phyloP scores from a whole-genome alignment of 768 basidiomycete genomes.

The Lyophyllum semitale region DNA sequence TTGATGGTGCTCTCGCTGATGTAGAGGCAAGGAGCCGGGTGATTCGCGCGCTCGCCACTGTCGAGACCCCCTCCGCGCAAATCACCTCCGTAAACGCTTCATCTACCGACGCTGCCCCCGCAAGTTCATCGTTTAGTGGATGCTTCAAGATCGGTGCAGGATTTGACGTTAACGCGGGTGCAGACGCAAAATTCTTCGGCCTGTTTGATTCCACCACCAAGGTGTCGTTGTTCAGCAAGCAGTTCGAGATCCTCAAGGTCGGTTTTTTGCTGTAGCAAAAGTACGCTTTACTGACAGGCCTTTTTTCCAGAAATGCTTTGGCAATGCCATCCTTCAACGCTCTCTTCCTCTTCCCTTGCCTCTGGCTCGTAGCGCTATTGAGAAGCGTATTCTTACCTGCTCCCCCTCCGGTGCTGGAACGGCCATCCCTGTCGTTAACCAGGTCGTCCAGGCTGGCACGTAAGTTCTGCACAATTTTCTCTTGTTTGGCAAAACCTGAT shows the following conservation, averaged over 20 bases:
- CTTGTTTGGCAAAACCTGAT: neutral
- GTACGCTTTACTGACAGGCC: neutral
- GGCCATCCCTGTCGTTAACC: slow-evolving; percentile 6
- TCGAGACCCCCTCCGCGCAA: neutral
- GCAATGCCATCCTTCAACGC: no score
- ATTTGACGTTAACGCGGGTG: slow-evolving; percentile 41
- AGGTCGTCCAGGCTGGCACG: slow-evolving; percentile 12
- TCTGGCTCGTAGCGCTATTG: neutral
- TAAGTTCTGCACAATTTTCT: slow-evolving; percentile 1
- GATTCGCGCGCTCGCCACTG: neutral
- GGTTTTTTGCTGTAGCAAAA: neutral
- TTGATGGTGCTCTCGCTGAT: neutral
- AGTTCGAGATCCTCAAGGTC: slow-evolving; percentile 41
- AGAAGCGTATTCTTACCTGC: slow-evolving; percentile 15
- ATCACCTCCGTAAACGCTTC: neutral
- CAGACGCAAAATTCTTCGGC: slow-evolving; percentile 39
- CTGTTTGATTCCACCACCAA: slow-evolving; percentile 35
- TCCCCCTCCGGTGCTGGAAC: neutral
- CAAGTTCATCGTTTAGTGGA: slow-evolving; percentile 20
- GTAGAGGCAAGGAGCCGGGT: neutral
- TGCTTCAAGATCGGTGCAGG: slow-evolving; percentile 37
- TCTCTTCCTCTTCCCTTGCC: slow-evolving; percentile 7
- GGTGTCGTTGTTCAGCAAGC: slow-evolving; percentile 35
- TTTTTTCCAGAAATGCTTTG: slow-evolving; percentile 3
- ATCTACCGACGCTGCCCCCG: neutral